phyloP scores from a whole-genome alignment of 768 basidiomycete genomes.

The Paxillus ammoniavirescens region DNA sequence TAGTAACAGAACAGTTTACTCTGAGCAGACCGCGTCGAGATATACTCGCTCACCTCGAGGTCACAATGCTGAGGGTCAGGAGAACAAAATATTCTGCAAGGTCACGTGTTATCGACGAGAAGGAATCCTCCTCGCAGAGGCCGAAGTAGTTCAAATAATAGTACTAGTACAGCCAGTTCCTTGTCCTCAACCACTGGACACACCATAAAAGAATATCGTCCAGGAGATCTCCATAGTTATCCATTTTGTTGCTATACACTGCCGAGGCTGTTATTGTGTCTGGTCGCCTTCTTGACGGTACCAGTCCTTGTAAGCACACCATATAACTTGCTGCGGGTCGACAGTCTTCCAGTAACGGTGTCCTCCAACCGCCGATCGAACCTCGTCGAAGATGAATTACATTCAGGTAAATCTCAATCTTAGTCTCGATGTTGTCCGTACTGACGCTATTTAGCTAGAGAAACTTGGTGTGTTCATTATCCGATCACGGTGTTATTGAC shows the following conservation, averaged over 20 bases:
- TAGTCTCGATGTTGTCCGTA: neutral
- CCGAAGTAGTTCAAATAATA: too few relatives aligned
- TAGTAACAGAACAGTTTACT: neutral
- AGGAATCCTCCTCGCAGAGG: too few relatives aligned
- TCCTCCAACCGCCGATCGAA: neutral
- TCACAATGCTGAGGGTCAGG: neutral
- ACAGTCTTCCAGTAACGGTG: too few relatives aligned
- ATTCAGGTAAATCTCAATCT: constrained; percentile 43
- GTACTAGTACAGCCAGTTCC: neutral
- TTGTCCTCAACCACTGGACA: neutral
- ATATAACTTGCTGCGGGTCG: constrained; percentile 5
- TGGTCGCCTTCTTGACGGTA: constrained; percentile 6
- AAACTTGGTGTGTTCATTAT: constrained; percentile 63
- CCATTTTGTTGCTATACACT: neutral
- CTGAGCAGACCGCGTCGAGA: neutral
- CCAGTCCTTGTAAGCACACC: neutral
- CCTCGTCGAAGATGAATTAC: constrained; percentile 46
- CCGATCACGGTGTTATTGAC: constrained; percentile 5
- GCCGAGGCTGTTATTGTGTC: neutral
- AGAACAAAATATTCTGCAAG: constrained; percentile 9
- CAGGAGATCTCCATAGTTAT: neutral
- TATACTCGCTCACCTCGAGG: neutral
- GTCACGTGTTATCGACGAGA: constrained; percentile 3
- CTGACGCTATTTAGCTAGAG: constrained; percentile 60
- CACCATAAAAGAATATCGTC: too few relatives aligned